These are phyloP conservation scores for Vaccinium vitisidaea DNA, from an alignment of 148 eudicot species.

Conservation along the genomic window DNA sequence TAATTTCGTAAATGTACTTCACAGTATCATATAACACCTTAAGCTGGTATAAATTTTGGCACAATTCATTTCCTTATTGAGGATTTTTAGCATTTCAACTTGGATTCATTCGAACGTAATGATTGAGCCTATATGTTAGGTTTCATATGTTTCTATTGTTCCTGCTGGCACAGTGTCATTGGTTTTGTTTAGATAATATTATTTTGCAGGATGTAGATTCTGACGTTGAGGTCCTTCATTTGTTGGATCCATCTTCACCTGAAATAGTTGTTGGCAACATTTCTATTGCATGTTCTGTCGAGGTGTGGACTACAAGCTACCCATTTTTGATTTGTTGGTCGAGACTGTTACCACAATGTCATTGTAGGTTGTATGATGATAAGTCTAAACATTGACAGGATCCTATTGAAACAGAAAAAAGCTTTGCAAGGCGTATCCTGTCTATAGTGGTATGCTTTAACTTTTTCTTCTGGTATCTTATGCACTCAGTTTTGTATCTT, in stretches of 20 bases:
- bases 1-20: neutral
- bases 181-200: neutral
- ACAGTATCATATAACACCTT: neutral
- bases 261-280: conserved; percentile 58
- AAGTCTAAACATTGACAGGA: conserved; percentile 48
- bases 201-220: conserved; percentile 66
- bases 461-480: neutral
- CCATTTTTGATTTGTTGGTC: conserved; percentile 13
- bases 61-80: neutral
- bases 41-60: neutral
- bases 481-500: conserved; percentile 10
- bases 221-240: conserved; percentile 48
- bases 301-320: conserved; percentile 42
- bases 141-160: neutral
- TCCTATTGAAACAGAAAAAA: conserved; percentile 78
- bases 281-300: conserved; percentile 69
- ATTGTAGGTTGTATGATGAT: neutral
- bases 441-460: conserved; percentile 68
- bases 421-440: conserved; percentile 72
- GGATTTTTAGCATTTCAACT: neutral
- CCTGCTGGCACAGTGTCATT: neutral
- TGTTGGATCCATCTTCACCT: conserved; percentile 67
- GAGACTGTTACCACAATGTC: conserved; percentile 20
- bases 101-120: neutral
- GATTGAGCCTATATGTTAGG: neutral